Percentiles rank a stretch among this genome's conserved stretches.
These are phyloP conservation scores for Torulaspora quercuum DNA, from an alignment of 805 yeast species.

Conservation along the genomic window DNA sequence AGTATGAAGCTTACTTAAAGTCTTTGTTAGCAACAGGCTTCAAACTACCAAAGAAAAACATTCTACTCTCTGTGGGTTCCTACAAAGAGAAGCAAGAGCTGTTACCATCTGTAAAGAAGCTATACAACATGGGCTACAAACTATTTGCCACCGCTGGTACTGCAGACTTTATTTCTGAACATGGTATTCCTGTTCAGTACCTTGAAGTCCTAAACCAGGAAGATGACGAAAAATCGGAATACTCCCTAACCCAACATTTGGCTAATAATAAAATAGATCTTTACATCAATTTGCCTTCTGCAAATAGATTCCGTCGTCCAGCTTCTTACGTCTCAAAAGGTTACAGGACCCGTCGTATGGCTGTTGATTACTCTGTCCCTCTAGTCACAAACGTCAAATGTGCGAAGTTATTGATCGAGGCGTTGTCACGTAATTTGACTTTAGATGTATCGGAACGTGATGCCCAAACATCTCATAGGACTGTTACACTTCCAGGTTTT, in stretches of 20 bases:
- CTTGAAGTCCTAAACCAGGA: conserved; percentile 79
- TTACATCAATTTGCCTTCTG: conserved; percentile 93
- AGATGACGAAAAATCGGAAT: conserved; percentile 83
- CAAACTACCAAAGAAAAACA: conserved; percentile 91
- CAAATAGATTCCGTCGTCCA: conserved; percentile 97
- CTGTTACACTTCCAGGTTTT: conserved; percentile 80
- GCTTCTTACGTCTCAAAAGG: conserved; percentile 97
- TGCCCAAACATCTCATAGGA: conserved; percentile 85
- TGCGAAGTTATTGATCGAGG: conserved; percentile 94
- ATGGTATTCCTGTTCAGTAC: conserved; percentile 89
- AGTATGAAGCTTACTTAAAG: conserved; percentile 95
- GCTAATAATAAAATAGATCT: conserved; percentile 95
- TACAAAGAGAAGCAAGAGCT: conserved; percentile 93
- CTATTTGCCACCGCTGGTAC: conserved; percentile 98
- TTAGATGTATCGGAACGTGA: conserved; percentile 74
- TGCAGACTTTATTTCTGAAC: conserved; percentile 95
- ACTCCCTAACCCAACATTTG: conserved; percentile 91
- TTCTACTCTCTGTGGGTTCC: conserved; percentile 91
- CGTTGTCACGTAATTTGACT: conserved; percentile 66
- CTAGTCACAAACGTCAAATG: conserved; percentile 95
- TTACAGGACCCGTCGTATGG: conserved; percentile 98
- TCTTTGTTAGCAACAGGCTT: conserved; percentile 93
- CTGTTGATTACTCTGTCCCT: conserved; percentile 97
- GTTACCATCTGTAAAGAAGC: conserved; percentile 77
- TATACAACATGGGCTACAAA: conserved; percentile 80